Base-by-base conservation (phyloP, 2,329 filamentous ascomycete genomes). In the Beauveria medogensis region DNA sequence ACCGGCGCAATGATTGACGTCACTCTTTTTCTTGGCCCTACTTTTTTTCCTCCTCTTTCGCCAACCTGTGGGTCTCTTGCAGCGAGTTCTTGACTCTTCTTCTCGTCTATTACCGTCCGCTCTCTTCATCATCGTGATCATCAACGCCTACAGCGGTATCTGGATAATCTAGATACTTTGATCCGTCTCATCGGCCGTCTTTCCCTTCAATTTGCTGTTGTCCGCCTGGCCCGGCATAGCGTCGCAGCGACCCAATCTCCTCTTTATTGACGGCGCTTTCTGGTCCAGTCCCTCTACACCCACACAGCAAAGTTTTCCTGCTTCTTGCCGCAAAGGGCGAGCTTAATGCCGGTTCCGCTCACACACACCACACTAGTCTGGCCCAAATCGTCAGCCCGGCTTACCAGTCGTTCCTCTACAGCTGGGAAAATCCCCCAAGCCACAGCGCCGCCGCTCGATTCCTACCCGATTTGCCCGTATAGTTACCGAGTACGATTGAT, bases 1-100 rank as follows among this genome's bases (percentile, higher is more conserved):
- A 58, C 44, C 20, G 34, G 46, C 43, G 24, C 44, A 44, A 44
- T 59, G 55, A 52, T 51, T 59, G 55, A 59, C 55, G 55, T 59
- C 55, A 59, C 46, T 30, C 20, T n/a, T 26, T 41, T 41, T 30
- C 18, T 8, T 37, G 14, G 18, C n/a, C n/a, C n/a, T 43, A 43
- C 16, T 43, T 43, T 43, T 43, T 43, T 43, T 4, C n/a, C 9
- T 43, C n/a, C 10, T 43, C n/a, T 20, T n/a, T 43, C 18, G 16
- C n/a, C 41, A 43, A 20, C 18, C n/a, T 43, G 50, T 52, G 50
- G 50, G 50, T 16, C 50, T 14, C 18, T 8, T 51, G 26, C 46
- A 37, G 6, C 34, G 34, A 26, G 24, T 5, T 50, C 24, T 30
- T 18, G 26, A 12, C 26, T n/a, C 26, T 12, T 18, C n/a, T 52